Evolutionary conservation across 1,284 basidiomycete species (phyloP), one percentile per base, ranked within the genome.

Genomic region (Ceratorhiza oryzae-sativae): DNA sequence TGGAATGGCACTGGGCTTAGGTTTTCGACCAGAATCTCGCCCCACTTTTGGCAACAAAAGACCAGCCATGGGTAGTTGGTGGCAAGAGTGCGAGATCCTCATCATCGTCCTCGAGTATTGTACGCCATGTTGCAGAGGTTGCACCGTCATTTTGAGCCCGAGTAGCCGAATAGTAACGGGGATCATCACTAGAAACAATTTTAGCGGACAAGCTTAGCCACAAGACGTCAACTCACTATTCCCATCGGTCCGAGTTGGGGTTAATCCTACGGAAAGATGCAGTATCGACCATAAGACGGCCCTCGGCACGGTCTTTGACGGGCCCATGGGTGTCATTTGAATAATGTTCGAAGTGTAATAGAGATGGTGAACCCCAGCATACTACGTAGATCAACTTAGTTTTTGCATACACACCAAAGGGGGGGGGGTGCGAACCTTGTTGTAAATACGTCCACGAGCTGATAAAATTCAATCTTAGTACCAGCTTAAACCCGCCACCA

Each of bases 231-330:
- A 68, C 65, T 56, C 12, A 68, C 65, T 68, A 68, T 58, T 68
- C 65, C 65, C 65, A 68, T 68, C 65, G 51, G 30, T 68, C 65
- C n/a, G 65, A 27, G 42, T 73, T 61, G n/a, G 73, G 72, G 39
- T 72, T 67, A 58, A 75, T 73, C 18, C 72, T 36, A 32, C 68
- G 68, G 71, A 51, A 74, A 56, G 63, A 65, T 34, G 73, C 70
- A 34, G 39, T 55, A 41, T 75, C 73, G n/a, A 76, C 71, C 68
- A 77, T 75, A 13, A 73, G 70, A 23, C 75, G 55, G 65, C 71
- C 27, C 55, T 46, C 71, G 48, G 65, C 65, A 1, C 65, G 49
- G 65, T 68, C 20, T 68, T 68, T 23, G 36, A 45, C 13, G 65
- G 65, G 1, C 65, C 65, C 65, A 68, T 58, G 15, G 65, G 20